Base-by-base conservation (phyloP, 23 red algal species). In the Chondrus crispus region DNA sequence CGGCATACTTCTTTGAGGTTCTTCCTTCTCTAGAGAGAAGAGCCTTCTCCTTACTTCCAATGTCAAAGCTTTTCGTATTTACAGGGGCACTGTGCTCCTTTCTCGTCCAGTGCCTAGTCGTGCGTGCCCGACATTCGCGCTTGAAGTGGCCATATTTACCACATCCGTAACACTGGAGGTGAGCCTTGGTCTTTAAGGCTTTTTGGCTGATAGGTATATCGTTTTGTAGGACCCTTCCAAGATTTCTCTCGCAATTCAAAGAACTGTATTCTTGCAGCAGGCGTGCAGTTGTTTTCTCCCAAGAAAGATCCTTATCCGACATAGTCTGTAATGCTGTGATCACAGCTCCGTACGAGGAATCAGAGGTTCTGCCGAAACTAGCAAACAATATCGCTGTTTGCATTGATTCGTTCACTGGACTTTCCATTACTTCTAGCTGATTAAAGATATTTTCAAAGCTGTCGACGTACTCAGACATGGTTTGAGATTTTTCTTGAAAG, bases 361-460 rank as follows among this genome's bases (percentile, higher is more conserved):
- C 52, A 4, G 18, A 49, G 20, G 30, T 84, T 20, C 36, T 75
- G 13, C 69, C 13, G 40, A 84, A 62, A 32, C 2, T 41, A 14
- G 80, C 32, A 13, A 84, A 16, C 20, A 84, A 43, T 84, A 84
- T 84, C n/a, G 55, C 55, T 5, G 64, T 2, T 63, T 84, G 80
- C 80, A 84, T 84, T 26, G 54, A 62, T 11, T 84, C 80, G 49
- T 84, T 55, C 22, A 62, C 29, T 24, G 80, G 51, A 19, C 54
- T 54, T 7, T 36, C n/a, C 13, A 52, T 62, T 19, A 18, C 54
- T 18, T 84, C 51, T 8, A 84, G 39, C 26, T 55, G 47, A 12
- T 0, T 35, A 54, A 84, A 84, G 13, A 84, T 58, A 8, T 22
- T 62, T 20, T 84, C 50, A 29, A 84, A 35, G 13, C 64, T 55